These are phyloP conservation scores for Udeniomyces megalosporus DNA, from an alignment of 768 basidiomycete genomes.

Conservation along the genomic window DNA sequence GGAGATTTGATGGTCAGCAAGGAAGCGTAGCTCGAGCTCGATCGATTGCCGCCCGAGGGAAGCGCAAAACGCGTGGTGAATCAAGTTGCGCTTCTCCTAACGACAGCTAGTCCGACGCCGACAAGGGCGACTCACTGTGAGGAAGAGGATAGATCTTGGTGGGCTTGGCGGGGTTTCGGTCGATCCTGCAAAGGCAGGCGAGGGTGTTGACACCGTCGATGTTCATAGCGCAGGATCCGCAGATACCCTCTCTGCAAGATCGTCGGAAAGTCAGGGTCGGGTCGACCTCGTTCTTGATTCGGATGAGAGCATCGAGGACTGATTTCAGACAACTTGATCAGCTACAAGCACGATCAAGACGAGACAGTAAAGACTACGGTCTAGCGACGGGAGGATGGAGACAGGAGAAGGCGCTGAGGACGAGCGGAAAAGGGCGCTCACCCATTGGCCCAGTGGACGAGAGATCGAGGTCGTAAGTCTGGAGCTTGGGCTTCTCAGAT, in stretches of 20 bases:
- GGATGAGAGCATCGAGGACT: slow-evolving; percentile 65
- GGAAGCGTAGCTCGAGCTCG: neutral
- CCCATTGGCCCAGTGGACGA: slow-evolving; percentile 91
- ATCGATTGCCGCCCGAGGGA: too few relatives aligned
- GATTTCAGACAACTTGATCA: too few relatives aligned
- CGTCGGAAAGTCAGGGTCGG: slow-evolving; percentile 85
- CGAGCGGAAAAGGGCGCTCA: neutral
- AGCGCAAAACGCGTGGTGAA: too few relatives aligned
- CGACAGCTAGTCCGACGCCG: neutral
- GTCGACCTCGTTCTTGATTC: slow-evolving; percentile 98
- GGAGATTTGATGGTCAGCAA: neutral
- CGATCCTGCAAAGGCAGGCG: slow-evolving; percentile 90
- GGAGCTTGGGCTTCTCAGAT: slow-evolving; percentile 70
- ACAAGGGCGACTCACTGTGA: slow-evolving; percentile 54
- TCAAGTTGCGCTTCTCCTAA: neutral
- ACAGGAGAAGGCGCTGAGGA: neutral
- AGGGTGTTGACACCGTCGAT: slow-evolving; percentile 90
- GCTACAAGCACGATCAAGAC: neutral
- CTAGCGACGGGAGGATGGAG: neutral
- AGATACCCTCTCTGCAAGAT: slow-evolving; percentile 52
- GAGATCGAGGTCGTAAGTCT: slow-evolving; percentile 80
- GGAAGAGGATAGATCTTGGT: slow-evolving; percentile 92
- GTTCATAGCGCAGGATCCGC: slow-evolving; percentile 98
- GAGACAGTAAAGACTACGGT: neutral
- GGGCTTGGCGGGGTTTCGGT: slow-evolving; percentile 52